Conservation (phyloP, 2,329 filamentous ascomycete species). For the Calycina marina region DNA sequence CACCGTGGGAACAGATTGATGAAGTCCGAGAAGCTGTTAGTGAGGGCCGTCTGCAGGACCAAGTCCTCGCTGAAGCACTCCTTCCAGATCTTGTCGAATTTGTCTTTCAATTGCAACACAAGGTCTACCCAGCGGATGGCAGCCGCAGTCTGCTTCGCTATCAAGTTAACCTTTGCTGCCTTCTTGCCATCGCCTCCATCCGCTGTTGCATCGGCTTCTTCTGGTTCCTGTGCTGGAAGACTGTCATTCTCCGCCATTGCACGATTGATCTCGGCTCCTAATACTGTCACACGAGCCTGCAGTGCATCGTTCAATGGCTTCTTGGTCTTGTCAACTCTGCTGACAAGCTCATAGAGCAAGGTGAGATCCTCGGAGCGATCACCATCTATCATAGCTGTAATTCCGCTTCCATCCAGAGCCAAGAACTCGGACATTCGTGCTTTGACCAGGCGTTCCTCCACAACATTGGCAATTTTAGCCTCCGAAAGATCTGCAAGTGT, state of each 20-base stretch:
- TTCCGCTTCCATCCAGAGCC: slow-evolving; percentile 68
- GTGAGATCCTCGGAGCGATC: slow-evolving; percentile 64
- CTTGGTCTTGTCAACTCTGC: slow-evolving; percentile 64
- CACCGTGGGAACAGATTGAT: slow-evolving; percentile 81
- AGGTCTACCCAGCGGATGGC: slow-evolving; percentile 95
- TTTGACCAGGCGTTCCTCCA: slow-evolving; percentile 69
- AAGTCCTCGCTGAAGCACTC: slow-evolving; percentile 63
- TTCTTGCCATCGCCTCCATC: slow-evolving; percentile 35
- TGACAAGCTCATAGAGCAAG: slow-evolving; percentile 69
- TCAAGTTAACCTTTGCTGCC: slow-evolving; percentile 33
- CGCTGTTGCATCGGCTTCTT: slow-evolving; percentile 35
- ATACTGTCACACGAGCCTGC: slow-evolving; percentile 59
- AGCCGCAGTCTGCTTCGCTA: slow-evolving; percentile 69
- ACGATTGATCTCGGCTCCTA: slow-evolving; percentile 74
- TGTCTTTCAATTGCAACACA: slow-evolving; percentile 70
- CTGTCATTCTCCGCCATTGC: slow-evolving; percentile 40
- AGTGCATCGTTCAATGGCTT: slow-evolving; percentile 53
- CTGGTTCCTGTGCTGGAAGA: slow-evolving; percentile 23
- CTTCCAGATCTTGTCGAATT: slow-evolving; percentile 70
- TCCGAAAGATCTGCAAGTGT: slow-evolving; percentile 62
- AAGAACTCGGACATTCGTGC: slow-evolving; percentile 70
- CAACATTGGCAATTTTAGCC: slow-evolving; percentile 58
- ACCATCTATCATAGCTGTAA: slow-evolving; percentile 84
- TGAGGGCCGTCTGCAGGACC: slow-evolving; percentile 65
- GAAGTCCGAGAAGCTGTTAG: slow-evolving; percentile 78